Evolutionary conservation across 2,329 filamentous ascomycete genomes (phyloP).

Genomic region (Arthrobotrys sinensis): DNA sequence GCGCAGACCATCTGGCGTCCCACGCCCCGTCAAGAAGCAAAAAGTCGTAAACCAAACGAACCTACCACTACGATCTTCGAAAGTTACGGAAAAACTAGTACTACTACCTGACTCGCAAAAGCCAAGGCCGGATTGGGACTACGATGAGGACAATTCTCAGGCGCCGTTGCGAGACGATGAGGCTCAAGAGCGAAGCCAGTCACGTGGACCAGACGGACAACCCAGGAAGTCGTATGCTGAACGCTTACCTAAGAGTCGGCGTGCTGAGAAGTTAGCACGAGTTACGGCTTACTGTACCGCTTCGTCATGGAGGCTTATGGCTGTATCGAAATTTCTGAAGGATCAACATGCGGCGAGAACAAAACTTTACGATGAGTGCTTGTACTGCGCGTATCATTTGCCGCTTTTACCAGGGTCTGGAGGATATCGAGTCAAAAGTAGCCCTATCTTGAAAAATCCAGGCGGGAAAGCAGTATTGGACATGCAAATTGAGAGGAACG

Average conservation of each 20-base stretch:
- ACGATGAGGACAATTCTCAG: conserved; percentile 73
- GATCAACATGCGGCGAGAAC: conserved; percentile 91
- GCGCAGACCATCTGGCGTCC: conserved; percentile 66
- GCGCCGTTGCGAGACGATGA: conserved; percentile 73
- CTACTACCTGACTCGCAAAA: conserved; percentile 83
- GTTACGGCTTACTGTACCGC: conserved; percentile 97
- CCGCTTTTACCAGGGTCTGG: conserved; percentile 88
- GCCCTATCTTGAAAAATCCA: conserved; percentile 90
- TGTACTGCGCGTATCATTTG: conserved; percentile 95
- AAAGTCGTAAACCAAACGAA: conserved; percentile 71
- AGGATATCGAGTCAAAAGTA: conserved; percentile 89
- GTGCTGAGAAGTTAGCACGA: conserved; percentile 87
- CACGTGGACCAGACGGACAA: conserved; percentile 69
- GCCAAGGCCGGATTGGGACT: conserved; percentile 71
- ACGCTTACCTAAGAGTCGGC: conserved; percentile 86
- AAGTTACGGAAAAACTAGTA: conserved; percentile 97
- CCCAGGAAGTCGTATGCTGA: conserved; percentile 91
- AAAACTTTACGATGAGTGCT: conserved; percentile 96
- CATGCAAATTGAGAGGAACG: conserved; percentile 94
- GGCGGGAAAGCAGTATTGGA: conserved; percentile 94
- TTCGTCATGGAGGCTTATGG: conserved; percentile 89
- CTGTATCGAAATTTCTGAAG: conserved; percentile 88
- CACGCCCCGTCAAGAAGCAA: conserved; percentile 68
- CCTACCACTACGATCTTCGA: conserved; percentile 88
- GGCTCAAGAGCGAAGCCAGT: conserved; percentile 73